Conservation (phyloP, 2,329 filamentous ascomycete species). For the Shiraia sp. region DNA sequence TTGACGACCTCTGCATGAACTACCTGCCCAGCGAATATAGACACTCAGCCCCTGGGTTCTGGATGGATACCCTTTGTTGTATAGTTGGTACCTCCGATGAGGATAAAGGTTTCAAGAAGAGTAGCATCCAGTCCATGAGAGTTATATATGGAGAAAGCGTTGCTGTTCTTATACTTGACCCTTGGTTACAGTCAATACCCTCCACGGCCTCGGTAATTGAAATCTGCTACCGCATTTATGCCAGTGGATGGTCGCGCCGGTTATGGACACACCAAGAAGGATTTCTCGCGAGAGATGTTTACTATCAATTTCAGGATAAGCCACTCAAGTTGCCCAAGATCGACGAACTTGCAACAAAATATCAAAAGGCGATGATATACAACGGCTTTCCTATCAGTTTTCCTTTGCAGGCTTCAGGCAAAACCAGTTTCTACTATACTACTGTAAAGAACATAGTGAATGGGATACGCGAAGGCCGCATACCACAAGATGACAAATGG, state of each 20-base stretch:
- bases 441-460: constrained; percentile 14
- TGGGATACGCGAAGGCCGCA: constrained; percentile 11
- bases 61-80: constrained; percentile 17
- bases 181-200: constrained; percentile 12
- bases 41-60: constrained; percentile 7
- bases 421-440: constrained; percentile 17
- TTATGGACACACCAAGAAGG: constrained; percentile 21
- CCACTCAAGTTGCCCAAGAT: constrained; percentile 14
- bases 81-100: constrained; percentile 8
- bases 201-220: constrained; percentile 16
- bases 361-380: constrained; percentile 14
- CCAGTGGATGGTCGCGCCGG: constrained; percentile 14
- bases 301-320: constrained; percentile 17
- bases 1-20: constrained; percentile 8
- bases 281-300: constrained; percentile 13
- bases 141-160: constrained; percentile 13
- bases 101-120: constrained; percentile 10
- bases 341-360: constrained; percentile 14
- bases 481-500: constrained; percentile 15
- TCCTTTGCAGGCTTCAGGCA: constrained; percentile 14
- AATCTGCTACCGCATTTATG: constrained; percentile 14
- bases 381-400: constrained; percentile 15
- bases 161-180: constrained; percentile 13
- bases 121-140: constrained; percentile 13
- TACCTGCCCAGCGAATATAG: constrained; percentile 1